Conservation (phyloP, 805 yeast species). For the Scheffersomyces lignosus region DNA sequence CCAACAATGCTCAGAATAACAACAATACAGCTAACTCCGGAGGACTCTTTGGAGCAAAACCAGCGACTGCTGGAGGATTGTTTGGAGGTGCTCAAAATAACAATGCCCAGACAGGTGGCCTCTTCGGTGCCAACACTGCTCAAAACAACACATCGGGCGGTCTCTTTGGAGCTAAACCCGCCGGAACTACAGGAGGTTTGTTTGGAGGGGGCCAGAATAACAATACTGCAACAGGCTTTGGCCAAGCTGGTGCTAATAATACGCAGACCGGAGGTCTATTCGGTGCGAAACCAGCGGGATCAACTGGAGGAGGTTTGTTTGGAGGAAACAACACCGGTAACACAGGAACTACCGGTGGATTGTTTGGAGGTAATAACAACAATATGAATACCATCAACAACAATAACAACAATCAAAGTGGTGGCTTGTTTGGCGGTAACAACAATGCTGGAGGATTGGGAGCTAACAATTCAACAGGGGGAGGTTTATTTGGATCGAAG, state of each 20-base stretch:
- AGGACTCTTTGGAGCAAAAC: too few species aligned
- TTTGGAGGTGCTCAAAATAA: constrained; percentile 9
- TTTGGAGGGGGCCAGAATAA: constrained; percentile 13
- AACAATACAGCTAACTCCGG: constrained; percentile 3
- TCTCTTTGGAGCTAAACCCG: constrained; percentile 19
- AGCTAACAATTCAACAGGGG: constrained; percentile 15
- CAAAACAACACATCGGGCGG: constrained; percentile 9
- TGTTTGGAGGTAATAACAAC: constrained; percentile 24
- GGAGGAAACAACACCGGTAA: constrained; percentile 26
- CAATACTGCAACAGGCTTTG: not conserved
- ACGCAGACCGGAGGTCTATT: constrained; percentile 18
- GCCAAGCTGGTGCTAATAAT: not conserved
- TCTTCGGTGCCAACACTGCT: constrained; percentile 25
- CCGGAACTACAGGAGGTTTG: constrained; percentile 7
- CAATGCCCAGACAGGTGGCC: constrained; percentile 21
- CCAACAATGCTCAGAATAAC: constrained; percentile 8
- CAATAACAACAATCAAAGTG: constrained; percentile 12
- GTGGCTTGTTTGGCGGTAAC: constrained; percentile 1
- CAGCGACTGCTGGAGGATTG: constrained; percentile 8
- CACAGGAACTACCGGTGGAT: constrained; percentile 18
- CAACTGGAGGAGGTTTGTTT: constrained; percentile 47
- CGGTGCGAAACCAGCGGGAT: constrained; percentile 19
- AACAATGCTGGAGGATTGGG: constrained; percentile 3
- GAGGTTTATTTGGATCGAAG: constrained; percentile 11
- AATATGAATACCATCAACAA: constrained; percentile 3